A percentile compares a stretch with the other conserved stretches of the same genome.
These are phyloP conservation scores for Aspergillus steynii DNA, from an alignment of 495 filamentous ascomycete species.

Conservation along the genomic window DNA sequence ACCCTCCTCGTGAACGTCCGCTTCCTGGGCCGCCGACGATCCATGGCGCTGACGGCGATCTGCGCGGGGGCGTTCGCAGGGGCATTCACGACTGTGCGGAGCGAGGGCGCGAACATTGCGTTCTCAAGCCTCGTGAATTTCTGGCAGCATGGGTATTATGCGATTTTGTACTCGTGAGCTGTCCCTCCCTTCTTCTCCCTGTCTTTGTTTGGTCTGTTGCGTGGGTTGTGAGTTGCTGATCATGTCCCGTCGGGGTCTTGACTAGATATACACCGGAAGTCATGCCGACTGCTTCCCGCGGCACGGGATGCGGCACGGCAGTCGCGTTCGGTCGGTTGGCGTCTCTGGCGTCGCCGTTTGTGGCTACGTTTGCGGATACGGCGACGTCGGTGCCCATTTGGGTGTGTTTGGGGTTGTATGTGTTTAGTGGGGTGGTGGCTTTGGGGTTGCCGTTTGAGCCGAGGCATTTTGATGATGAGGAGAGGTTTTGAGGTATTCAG, in stretches of 20 bases:
- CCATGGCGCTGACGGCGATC: conserved; percentile 5
- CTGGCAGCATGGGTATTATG: conserved; percentile 10
- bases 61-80: neutral
- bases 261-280: conserved; percentile 12
- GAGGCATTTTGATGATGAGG: neutral
- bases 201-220: neutral
- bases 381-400: conserved; percentile 3
- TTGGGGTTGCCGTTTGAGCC: conserved; percentile 11
- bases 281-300: conserved; percentile 3
- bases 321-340: conserved; percentile 9
- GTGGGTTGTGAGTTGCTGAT: neutral
- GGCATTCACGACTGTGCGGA: conserved; percentile 8
- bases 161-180: conserved; percentile 8
- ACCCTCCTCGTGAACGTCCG: conserved; percentile 6
- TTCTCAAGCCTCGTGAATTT: conserved; percentile 15
- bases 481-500: neutral
- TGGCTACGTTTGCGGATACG: conserved; percentile 11
- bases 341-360: conserved; percentile 10
- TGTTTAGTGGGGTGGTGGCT: conserved; percentile 4
- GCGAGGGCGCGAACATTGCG: conserved; percentile 7
- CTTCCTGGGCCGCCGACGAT: neutral
- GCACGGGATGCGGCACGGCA: conserved; percentile 6
- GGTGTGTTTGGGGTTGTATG: conserved; percentile 10
- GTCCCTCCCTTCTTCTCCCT: neutral
- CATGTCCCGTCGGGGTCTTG: neutral